A percentile compares a stretch with the other conserved stretches of the same genome.
Conservation (phyloP, 2,329 filamentous ascomycete genomes). For the Stagonosporopsis cucurbitacearum region DNA sequence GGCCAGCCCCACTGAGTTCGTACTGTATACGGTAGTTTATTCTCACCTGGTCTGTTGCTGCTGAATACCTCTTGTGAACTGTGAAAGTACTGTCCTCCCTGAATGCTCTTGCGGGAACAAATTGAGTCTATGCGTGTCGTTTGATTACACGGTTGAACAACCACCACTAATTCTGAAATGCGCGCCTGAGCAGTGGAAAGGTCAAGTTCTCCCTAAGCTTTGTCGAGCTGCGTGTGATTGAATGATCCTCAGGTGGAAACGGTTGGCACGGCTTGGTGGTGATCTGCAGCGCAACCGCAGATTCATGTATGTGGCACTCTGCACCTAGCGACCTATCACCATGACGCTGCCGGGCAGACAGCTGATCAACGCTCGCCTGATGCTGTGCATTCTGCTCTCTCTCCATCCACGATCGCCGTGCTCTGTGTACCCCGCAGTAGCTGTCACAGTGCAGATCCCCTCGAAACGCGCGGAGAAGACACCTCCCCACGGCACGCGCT, state of each 20-base stretch:
- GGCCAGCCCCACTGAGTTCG: not conserved
- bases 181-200: not conserved
- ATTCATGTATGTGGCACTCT: not conserved
- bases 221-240: slow-evolving; percentile 1
- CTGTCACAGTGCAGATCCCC: slow-evolving; percentile 12
- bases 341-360: slow-evolving; percentile 3
- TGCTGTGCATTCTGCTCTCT: not conserved
- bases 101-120: not conserved
- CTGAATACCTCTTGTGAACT: not conserved
- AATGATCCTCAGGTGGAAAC: not conserved
- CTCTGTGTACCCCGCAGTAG: slow-evolving; percentile 12
- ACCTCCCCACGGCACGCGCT: slow-evolving; percentile 10
- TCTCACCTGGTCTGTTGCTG: not conserved
- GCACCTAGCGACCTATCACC: not conserved
- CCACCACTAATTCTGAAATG: not conserved
- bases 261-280: not conserved
- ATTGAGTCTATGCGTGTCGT: not conserved
- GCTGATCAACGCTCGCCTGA: not conserved
- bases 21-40: not conserved
- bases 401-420: not conserved
- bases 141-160: not conserved
- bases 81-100: not conserved
- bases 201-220: not conserved
- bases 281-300: not conserved
- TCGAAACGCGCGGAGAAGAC: slow-evolving; percentile 6